Evolutionary conservation across 768 basidiomycete species (phyloP), one percentile per base, ranked within the genome.

Genomic region (Russula sp.): DNA sequence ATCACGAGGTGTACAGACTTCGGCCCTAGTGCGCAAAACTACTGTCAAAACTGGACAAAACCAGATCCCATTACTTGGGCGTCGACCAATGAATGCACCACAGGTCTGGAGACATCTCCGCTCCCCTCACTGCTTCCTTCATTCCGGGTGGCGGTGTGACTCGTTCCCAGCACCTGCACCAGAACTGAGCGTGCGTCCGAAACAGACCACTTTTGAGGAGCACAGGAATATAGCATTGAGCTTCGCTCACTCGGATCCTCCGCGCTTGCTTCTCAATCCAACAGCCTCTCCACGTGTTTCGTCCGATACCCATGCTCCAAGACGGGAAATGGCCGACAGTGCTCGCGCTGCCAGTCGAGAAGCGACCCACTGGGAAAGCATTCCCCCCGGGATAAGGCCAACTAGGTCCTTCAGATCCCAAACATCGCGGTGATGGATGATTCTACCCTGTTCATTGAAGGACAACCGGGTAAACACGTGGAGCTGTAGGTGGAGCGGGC

Each of bases 361-460:
- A 50, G 78, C 78, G 52, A 90, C 76, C 87, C 88, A 91, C 64
- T 88, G 83, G 1, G 81, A 80, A 47, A 86, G 72, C 9, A 82
- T 79, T 62, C 83, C 79, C 4, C 88, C 88, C 4, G 89, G 89
- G 9, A 90, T 70, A 43, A 90, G 79, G 41, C 84, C 83, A 68
- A 90, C 76, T 60, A 92, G 75, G 69, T 93, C 90, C 70, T 85
- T 83, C 46, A 89, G 77, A 66, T 92, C 88, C 88, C 87, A 91
- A 42, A 88, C 78, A 69, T 92, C 90, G 34, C 88, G 81, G 70
- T 93, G 90, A 67, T 84, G 81, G 5, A 87, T 86, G 64, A 93
- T 85, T 61, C 80, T 81, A n/a, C 87, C 88, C 69, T 85, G 85
- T 67, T 91, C 90, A 72, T 91, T 91, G 73, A 93, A 90, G 36